Base-by-base conservation (phyloP, 2,329 filamentous ascomycete genomes). In the Exutisphaerella laricina region DNA sequence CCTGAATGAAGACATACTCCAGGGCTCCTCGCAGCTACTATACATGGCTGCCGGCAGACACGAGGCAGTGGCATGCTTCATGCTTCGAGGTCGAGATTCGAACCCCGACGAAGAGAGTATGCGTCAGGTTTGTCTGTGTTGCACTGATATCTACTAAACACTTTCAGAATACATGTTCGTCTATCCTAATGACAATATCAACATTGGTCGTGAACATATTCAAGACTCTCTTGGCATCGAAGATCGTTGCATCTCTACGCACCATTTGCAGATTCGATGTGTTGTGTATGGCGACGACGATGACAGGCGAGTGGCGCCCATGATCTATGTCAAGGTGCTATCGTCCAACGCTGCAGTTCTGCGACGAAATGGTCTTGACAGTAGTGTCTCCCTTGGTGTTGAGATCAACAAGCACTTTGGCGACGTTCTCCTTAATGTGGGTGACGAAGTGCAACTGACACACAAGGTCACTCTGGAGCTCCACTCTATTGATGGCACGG, bases 251-350 rank as follows among this genome's bases (percentile, higher is more conserved):
- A 66, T 74, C 13, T 74, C 71, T 12, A 68, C 65, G 23, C 60
- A 63, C 40, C 71, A 74, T 58, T 50, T 74, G 12, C 63, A 62
- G 16, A 58, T 74, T 31, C 68, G 70, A 48, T 71, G 69, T 50
- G 63, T 74, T 35, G 41, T 70, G 1, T 74, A 68, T 44, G 70
- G 70, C 23, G 60, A 67, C 41, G 54, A 56, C 10, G 42, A 56
- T 17, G 49, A 59, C 8, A 46, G 50, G 2, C 37, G 49, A 4
- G 62, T 72, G 8, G 55, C 64, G 3, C 70, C 71, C 4, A 63
- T 74, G 41, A 63, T 75, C 2, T 75, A 74, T 50, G 65, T 63
- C 10, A 64, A 69, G 28, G 66, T 72, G 39, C 36, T 71, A 2
- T 75, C 71, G 0, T 59, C 58, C 25, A 73, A 73, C 45, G 60